A percentile compares a stretch with the other conserved stretches of the same genome.
phyloP scores from a whole-genome alignment of 305 asterid genomes.

The Fraxinus sp. region DNA sequence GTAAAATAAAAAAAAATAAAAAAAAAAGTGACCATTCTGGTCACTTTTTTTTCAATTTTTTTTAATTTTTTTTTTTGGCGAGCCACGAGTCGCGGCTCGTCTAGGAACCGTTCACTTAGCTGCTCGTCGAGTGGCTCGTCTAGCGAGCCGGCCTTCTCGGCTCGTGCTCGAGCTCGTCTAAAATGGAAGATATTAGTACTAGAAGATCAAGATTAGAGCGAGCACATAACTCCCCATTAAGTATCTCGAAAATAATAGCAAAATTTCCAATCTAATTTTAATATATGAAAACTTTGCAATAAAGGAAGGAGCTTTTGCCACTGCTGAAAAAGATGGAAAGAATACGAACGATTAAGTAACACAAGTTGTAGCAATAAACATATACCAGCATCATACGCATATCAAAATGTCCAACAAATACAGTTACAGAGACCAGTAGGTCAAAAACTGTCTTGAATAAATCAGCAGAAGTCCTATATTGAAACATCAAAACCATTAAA shows the following conservation, averaged over 20 bases:
- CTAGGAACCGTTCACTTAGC: no score
- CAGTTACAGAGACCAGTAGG: slow-evolving; percentile 91
- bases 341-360: slow-evolving; percentile 1
- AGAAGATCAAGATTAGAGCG: neutral
- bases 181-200: neutral
- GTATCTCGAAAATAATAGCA: neutral
- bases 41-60: no score
- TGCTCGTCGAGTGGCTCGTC: no score
- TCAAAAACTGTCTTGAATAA: slow-evolving; percentile 96
- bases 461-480: slow-evolving; percentile 92
- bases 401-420: slow-evolving; percentile 98
- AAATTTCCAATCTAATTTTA: neutral
- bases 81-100: no score
- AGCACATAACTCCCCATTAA: neutral
- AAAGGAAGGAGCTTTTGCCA: neutral
- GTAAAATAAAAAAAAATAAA: no score
- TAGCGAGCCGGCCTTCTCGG: no score
- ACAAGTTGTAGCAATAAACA: slow-evolving; percentile 4
- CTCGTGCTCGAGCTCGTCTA: no score
- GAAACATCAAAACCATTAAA: slow-evolving; percentile 29
- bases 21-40: no score
- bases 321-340: neutral
- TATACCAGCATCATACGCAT: slow-evolving; percentile 99
- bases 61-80: no score
- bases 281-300: neutral